Evolutionary conservation across 148 eudicot species (phyloP).

Genomic region (Spergularia marina): DNA sequence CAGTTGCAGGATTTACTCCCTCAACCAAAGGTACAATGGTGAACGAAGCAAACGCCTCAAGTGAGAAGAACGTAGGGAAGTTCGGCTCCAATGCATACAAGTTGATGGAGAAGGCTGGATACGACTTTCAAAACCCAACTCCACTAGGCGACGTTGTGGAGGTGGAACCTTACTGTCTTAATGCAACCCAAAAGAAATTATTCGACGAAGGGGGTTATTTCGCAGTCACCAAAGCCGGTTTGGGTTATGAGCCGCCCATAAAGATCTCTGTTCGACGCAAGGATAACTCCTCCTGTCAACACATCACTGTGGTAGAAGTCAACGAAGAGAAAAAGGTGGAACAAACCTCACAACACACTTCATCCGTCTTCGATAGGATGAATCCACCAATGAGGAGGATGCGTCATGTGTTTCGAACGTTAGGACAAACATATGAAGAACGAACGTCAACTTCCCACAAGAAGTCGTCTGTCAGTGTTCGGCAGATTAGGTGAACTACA

Average conservation of each 20-base stretch:
- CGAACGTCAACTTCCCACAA: too few species aligned
- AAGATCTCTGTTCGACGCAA: too few species aligned
- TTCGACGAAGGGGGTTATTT: background rate
- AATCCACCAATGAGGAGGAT: background rate
- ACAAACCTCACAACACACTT: too few species aligned
- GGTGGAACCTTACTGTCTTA: background rate
- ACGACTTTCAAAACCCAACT: background rate
- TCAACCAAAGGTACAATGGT: background rate
- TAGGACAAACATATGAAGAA: too few species aligned
- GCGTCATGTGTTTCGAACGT: too few species aligned
- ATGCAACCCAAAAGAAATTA: background rate
- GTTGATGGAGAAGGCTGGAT: background rate
- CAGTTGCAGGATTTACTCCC: background rate
- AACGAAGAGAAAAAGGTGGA: too few species aligned
- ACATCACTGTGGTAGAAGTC: too few species aligned
- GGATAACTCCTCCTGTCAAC: too few species aligned
- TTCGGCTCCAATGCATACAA: background rate
- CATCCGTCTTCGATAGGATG: background rate
- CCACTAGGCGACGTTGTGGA: background rate
- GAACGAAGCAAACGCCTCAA: background rate
- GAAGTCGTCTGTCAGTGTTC: too few species aligned
- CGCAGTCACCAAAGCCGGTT: background rate
- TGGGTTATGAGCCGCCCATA: too few species aligned
- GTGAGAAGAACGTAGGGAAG: background rate
- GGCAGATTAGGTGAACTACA: too few species aligned